These are phyloP conservation scores for Arabidopsis thaliana DNA, from an alignment of 345 rosid genomes.

Conservation along the genomic window DNA sequence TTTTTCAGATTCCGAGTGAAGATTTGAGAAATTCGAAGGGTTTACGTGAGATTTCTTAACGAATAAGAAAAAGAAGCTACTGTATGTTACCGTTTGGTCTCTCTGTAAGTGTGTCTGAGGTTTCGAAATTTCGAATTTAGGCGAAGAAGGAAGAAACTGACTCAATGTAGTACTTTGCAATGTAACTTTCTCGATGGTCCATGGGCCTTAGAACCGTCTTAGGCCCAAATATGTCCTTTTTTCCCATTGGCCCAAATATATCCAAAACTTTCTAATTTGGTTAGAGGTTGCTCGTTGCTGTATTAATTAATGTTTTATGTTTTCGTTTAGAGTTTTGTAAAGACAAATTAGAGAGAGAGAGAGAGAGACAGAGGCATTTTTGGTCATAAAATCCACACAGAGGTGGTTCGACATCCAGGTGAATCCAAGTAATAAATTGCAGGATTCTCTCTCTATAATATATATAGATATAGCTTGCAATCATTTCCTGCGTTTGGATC, in stretches of 20 bases:
- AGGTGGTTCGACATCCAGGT: conserved; percentile 18
- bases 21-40: not conserved
- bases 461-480: conserved; percentile 6
- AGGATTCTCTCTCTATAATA: conserved; percentile 7
- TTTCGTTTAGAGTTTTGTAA: not conserved
- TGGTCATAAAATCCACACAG: conserved; percentile 37
- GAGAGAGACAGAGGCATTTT: not conserved
- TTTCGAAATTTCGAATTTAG: not conserved
- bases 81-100: not conserved
- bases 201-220: not conserved
- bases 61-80: conserved; percentile 25
- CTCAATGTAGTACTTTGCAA: not conserved
- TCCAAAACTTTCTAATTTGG: not conserved
- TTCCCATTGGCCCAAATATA: not conserved
- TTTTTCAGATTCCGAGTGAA: not conserved
- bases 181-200: not conserved
- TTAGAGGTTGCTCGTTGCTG: not conserved
- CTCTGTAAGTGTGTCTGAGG: not conserved
- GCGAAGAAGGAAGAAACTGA: not conserved
- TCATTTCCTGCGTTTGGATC: not conserved
- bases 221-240: not conserved
- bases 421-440: conserved; percentile 26
- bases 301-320: not conserved
- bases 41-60: not conserved
- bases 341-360: not conserved